Evolutionary conservation across 306 rosid species (phyloP), one percentile per base, ranked within the genome.

Genomic region (Ormosia emarginata): DNA sequence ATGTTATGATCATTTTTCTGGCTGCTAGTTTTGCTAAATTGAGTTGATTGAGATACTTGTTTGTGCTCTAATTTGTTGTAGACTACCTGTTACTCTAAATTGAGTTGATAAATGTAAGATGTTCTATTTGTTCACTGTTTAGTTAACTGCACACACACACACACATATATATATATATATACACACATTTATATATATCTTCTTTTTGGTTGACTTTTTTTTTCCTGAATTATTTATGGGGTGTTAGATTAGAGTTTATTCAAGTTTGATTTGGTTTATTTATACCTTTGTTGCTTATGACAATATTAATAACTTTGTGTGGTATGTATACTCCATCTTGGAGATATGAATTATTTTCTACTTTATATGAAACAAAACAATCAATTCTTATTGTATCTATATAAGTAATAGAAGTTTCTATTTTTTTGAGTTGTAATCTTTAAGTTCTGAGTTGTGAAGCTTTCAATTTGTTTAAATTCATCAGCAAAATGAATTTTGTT

Each of bases 401-500:
- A 15, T 17, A 71, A 6, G 52, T 37, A 15, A 39, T 71, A 5
- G 11, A 71, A 39, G 41, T 44, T 78, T 52, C 40, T 43, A 57
- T 40, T 62, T 61, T 61, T n/a, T 40, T 37, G 33, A 55, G 74
- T 72, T 73, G 63, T 39, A 56, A 72, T 74, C 10, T 70, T 24
- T 36, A 12, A 49, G 40, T 44, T 82, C 24, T 47, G 46, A 7
- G 34, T 52, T 78, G 47, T n/a, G 53, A 55, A 61, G 50, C 67
- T 74, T 84, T 66, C 30, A 76, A 62, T 50, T 77, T 80, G 55
- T 58, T 58, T 11, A 29, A 78, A 78, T n/a, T 78, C 56, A 67
- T 32, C 34, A 67, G 59, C 75, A 82, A n/a, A n/a, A n/a, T n/a
- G n/a, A n/a, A n/a, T n/a, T n/a, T n/a, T n/a, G n/a, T n/a, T n/a